phyloP scores from a whole-genome alignment of 2,329 filamentous ascomycete species.

The Microascus cirrosus region DNA sequence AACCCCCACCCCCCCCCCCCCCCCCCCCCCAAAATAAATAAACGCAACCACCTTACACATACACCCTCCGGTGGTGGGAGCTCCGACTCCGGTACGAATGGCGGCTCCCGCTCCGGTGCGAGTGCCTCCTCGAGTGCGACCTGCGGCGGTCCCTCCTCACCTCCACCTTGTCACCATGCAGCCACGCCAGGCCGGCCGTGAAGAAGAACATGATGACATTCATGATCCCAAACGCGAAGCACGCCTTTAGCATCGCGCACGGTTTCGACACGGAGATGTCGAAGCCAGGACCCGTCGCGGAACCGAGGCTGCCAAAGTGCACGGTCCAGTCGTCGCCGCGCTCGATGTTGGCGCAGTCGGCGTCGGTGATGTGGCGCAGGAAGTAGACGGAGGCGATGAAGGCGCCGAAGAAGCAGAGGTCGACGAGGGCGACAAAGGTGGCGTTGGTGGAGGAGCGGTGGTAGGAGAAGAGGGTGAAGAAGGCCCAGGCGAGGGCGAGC shows the following conservation, averaged over 20 bases:
- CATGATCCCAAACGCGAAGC: conserved; percentile 85
- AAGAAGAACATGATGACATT: conserved; percentile 71
- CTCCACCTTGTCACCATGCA: conserved; percentile 31
- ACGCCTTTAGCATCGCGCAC: conserved; percentile 86
- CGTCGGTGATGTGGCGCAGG: conserved; percentile 45
- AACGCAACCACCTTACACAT: conserved; percentile 8
- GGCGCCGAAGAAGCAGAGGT: conserved; percentile 50
- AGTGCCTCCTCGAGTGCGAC: conserved; percentile 31
- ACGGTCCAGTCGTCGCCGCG: conserved; percentile 37
- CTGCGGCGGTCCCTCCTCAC: conserved; percentile 33
- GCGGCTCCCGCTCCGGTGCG: conserved; percentile 17
- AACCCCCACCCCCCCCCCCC: neutral
- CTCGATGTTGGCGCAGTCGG: conserved; percentile 56
- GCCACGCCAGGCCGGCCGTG: conserved; percentile 59
- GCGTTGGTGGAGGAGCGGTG: conserved; percentile 50
- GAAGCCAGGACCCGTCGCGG: conserved; percentile 38
- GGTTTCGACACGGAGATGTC: conserved; percentile 55
- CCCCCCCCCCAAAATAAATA: neutral
- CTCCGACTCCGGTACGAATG: conserved; percentile 18
- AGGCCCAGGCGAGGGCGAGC: conserved; percentile 50
- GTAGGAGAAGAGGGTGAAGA: conserved; percentile 57
- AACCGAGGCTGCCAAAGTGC: conserved; percentile 51
- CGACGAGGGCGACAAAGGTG: conserved; percentile 48
- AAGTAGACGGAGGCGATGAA: conserved; percentile 52
- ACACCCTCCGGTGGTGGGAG: conserved; percentile 11